Percentiles rank a stretch among this genome's conserved stretches.
Conservation (phyloP, 768 basidiomycete genomes). For the Lentinula edodes region DNA sequence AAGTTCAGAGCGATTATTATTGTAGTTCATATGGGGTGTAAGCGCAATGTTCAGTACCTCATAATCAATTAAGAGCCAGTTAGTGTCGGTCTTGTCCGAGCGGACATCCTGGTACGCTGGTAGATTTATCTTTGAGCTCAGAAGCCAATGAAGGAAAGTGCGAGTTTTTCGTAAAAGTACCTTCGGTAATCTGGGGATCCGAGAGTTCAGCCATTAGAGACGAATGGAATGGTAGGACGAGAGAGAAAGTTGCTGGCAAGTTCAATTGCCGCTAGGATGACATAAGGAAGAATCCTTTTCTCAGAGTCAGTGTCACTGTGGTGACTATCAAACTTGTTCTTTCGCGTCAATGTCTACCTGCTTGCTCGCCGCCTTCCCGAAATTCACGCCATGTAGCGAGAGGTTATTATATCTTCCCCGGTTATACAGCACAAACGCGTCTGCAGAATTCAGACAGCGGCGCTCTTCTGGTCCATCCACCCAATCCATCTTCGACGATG, state of each 20-base stretch:
- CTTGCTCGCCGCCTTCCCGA: background rate
- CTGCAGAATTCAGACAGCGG: constrained; percentile 28
- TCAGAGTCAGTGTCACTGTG: too few relatives aligned
- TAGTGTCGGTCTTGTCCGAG: constrained; percentile 82
- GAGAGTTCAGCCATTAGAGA: constrained; percentile 71
- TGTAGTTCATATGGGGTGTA: background rate
- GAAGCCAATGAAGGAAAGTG: background rate
- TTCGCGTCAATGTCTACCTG: background rate
- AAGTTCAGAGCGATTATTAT: background rate
- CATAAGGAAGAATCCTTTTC: background rate
- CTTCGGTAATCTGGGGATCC: constrained; percentile 67
- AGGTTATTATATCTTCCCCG: background rate
- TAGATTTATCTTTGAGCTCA: background rate
- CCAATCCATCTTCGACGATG: constrained; percentile 43
- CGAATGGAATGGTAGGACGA: constrained; percentile 7
- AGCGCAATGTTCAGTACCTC: constrained; percentile 34
- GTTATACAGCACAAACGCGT: background rate
- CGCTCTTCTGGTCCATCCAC: constrained; percentile 27
- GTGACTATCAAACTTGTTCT: background rate
- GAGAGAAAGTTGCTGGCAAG: constrained; percentile 1
- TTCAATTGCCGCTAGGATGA: background rate
- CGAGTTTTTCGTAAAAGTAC: constrained; percentile 29
- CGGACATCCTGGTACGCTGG: constrained; percentile 29
- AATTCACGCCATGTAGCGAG: background rate
- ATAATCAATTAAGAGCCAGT: constrained; percentile 90